Conservation (phyloP, 75 land plant genomes). For the Ceratopteris richardii region DNA sequence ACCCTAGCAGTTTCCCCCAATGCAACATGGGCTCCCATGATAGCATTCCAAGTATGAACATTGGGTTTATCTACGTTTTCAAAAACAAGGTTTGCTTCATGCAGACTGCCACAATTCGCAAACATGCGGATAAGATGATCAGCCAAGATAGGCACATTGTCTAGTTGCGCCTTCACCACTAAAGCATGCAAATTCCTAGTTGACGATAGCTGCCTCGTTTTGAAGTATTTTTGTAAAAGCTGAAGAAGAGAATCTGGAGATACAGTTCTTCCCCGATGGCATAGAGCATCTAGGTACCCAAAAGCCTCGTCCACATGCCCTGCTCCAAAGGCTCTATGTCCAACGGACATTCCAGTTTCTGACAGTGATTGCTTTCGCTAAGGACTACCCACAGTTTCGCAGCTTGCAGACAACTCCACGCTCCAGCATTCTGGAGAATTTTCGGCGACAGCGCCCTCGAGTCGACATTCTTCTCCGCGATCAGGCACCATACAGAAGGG, state of each 20-base stretch:
- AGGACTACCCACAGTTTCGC: too few relatives aligned
- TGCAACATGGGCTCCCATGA: constrained; percentile 42
- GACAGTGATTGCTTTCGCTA: neutral
- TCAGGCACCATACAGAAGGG: too few relatives aligned
- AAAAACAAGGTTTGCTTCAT: constrained; percentile 7
- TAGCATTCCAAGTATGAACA: constrained; percentile 40
- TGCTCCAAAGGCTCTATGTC: neutral
- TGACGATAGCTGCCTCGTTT: neutral
- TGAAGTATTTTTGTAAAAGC: neutral
- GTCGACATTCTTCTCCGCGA: too few relatives aligned
- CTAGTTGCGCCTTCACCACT: neutral
- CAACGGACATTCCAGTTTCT: neutral
- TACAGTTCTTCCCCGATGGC: neutral
- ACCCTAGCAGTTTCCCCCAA: constrained; percentile 12
- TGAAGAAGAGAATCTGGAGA: neutral
- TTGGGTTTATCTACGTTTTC: neutral
- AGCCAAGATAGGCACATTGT: neutral
- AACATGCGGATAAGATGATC: constrained; percentile 3
- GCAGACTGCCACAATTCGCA: neutral
- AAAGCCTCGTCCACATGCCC: neutral
- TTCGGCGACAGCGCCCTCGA: neutral
- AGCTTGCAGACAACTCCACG: neutral
- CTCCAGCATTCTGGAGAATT: neutral
- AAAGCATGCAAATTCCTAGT: neutral
- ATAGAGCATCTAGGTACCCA: neutral